phyloP scores from a whole-genome alignment of 306 rosid species.

The Cucumis cinereus region DNA sequence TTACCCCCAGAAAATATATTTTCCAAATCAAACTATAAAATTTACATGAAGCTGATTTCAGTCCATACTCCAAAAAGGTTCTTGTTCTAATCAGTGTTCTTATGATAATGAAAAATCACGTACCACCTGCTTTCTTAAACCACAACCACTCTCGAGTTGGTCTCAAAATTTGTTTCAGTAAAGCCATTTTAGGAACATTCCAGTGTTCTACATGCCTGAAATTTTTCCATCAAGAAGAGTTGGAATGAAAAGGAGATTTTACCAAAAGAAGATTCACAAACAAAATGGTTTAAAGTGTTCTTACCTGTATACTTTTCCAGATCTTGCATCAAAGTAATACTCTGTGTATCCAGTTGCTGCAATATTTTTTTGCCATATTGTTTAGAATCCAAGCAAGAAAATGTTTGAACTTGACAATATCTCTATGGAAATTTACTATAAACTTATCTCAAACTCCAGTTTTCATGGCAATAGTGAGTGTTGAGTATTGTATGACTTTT shows the following conservation, averaged over 20 bases:
- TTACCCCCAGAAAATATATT: neutral
- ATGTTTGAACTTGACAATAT: neutral
- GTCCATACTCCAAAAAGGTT: neutral
- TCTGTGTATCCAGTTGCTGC: conserved; percentile 97
- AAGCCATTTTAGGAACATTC: conserved; percentile 89
- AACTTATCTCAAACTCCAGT: neutral
- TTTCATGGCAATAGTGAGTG: neutral
- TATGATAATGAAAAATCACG: neutral
- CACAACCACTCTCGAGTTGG: conserved; percentile 45
- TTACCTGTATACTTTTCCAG: conserved; percentile 87
- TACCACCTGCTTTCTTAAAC: conserved; percentile 34
- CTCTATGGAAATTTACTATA: neutral
- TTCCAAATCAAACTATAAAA: neutral
- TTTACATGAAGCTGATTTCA: neutral
- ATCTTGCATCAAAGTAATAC: conserved; percentile 57
- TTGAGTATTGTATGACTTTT: neutral
- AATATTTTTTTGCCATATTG: neutral
- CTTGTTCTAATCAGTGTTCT: neutral
- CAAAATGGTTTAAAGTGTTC: neutral
- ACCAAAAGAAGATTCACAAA: neutral
- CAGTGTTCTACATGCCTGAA: conserved; percentile 87
- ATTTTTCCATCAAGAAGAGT: conserved; percentile 6
- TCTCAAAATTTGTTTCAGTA: conserved; percentile 70
- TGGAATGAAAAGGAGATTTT: neutral
- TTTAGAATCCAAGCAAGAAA: neutral